These are phyloP conservation scores for Caloboletus inedulis DNA, from an alignment of 1,284 basidiomycete species.

Conservation along the genomic window DNA sequence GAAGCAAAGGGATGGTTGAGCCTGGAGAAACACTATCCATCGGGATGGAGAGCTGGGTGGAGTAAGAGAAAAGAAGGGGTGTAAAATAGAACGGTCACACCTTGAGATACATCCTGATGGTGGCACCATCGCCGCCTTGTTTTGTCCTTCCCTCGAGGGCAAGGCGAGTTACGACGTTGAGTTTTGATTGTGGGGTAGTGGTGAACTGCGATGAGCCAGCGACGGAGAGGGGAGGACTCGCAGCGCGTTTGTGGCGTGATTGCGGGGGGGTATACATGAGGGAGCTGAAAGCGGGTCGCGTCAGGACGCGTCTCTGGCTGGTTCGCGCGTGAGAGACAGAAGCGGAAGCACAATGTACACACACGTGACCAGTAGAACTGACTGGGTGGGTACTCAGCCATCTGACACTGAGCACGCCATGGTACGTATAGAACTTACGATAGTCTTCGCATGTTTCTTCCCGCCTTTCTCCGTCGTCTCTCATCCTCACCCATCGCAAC, in stretches of 20 bases:
- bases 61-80: constrained; percentile 3
- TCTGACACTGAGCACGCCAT: background rate
- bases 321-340: constrained; percentile 11
- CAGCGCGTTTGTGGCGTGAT: constrained; percentile 36
- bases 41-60: constrained; percentile 59
- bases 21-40: constrained; percentile 61
- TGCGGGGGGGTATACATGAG: constrained; percentile 18
- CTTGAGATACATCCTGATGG: constrained; percentile 73
- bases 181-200: constrained; percentile 41
- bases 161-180: constrained; percentile 69
- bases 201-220: constrained; percentile 37
- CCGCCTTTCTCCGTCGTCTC: constrained; percentile 12
- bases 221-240: constrained; percentile 43
- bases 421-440: too few relatives aligned
- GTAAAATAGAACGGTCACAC: constrained; percentile 36
- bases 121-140: constrained; percentile 58
- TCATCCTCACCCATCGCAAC: background rate
- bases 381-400: constrained; percentile 26
- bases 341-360: background rate
- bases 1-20: constrained; percentile 66
- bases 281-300: background rate
- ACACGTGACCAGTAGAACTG: constrained; percentile 26
- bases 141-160: constrained; percentile 71
- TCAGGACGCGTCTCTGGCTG: constrained; percentile 20
- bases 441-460: constrained; percentile 8